Percentiles rank a stretch among this genome's conserved stretches.
phyloP scores from a whole-genome alignment of 257 asterid species.

The Lavandula angustifolia region DNA sequence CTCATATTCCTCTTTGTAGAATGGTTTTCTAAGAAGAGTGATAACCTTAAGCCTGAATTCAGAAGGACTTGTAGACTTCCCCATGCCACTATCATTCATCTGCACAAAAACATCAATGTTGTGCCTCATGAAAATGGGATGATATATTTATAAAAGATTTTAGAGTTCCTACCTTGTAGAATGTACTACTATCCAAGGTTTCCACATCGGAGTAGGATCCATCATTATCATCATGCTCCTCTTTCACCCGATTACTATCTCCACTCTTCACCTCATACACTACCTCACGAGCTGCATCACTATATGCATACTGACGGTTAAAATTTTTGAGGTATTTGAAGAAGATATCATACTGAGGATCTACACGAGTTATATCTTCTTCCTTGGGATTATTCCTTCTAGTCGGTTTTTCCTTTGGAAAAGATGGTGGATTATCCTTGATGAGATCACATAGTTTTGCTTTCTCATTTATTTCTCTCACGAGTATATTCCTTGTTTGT shows the following conservation, averaged over 20 bases:
- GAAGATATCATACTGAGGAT: conserved; percentile 17
- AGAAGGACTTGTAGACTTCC: background rate
- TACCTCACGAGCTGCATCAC: background rate
- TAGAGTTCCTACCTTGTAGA: conserved; percentile 18
- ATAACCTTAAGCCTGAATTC: conserved; percentile 40
- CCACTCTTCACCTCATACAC: conserved; percentile 16
- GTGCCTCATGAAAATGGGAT: background rate
- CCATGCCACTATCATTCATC: conserved; percentile 27
- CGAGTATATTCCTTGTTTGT: background rate
- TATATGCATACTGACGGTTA: background rate
- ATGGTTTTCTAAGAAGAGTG: conserved; percentile 40
- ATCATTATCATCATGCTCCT: conserved; percentile 19
- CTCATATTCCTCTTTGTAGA: conserved; percentile 37
- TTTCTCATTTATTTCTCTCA: background rate
- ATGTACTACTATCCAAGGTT: conserved; percentile 28
- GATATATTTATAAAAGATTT: conserved; percentile 17
- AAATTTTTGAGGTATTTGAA: background rate
- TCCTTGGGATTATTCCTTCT: conserved; percentile 20
- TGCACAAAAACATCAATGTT: conserved; percentile 27
- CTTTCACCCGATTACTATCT: background rate
- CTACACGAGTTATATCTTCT: conserved; percentile 13
- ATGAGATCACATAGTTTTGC: background rate
- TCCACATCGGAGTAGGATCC: conserved; percentile 35
- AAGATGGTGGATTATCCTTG: background rate
- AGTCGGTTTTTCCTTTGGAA: background rate